These are phyloP conservation scores for Schwanniomyces polymorphus DNA, from an alignment of 805 yeast genomes.

Conservation along the genomic window DNA sequence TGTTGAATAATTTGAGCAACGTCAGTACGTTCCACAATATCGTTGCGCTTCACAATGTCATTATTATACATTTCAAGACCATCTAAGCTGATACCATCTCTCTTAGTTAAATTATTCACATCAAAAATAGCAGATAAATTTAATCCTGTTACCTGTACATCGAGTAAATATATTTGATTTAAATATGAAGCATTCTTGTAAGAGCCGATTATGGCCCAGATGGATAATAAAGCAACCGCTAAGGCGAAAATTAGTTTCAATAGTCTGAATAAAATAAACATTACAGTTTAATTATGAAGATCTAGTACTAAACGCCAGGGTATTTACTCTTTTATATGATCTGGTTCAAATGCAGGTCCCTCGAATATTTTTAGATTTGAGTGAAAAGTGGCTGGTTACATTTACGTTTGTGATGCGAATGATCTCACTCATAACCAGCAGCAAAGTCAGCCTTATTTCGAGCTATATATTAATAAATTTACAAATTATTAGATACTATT, in stretches of 20 bases:
- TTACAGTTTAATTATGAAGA: conserved; percentile 1
- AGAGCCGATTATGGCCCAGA: conserved; percentile 40
- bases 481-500: background rate
- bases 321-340: background rate
- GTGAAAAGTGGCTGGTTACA: background rate
- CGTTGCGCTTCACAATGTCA: background rate
- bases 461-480: background rate
- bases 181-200: conserved; percentile 32
- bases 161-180: conserved; percentile 34
- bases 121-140: conserved; percentile 30
- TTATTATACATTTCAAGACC: background rate
- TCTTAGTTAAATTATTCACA: conserved; percentile 10
- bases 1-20: conserved; percentile 8
- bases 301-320: background rate
- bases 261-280: conserved; percentile 34
- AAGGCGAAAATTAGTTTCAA: conserved; percentile 32
- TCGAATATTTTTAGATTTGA: background rate
- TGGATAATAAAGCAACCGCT: conserved; percentile 28
- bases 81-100: conserved; percentile 3
- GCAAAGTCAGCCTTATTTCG: background rate
- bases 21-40: background rate
- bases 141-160: conserved; percentile 33
- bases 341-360: background rate
- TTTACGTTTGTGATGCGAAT: background rate
- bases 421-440: background rate